Base-by-base conservation (phyloP, 2,329 filamentous ascomycete genomes). In the Zasmidium angulare region DNA sequence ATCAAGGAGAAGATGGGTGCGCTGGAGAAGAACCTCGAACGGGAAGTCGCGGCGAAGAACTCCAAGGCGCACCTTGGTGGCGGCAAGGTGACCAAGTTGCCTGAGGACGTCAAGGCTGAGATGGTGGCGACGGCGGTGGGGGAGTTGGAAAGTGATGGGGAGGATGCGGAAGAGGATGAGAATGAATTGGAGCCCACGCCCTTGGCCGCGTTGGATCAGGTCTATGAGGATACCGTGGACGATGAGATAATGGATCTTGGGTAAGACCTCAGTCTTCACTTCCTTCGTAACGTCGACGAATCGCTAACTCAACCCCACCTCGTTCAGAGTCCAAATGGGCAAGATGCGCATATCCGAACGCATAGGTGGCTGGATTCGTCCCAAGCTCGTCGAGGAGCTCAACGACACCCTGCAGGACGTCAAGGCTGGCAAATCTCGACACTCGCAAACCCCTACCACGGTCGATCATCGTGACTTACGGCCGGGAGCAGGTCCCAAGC, bases 1-100 rank as follows among this genome's bases (percentile, higher is more conserved):
- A 87, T 92, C 72, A 92, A 92, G 75, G 89, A 92, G 72, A 88
- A 88, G 74, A 89, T 91, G 74, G 88, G 88, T 23, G 85, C 84
- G 9, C 76, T 91, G 19, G 89, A 91, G 75, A 81, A 85, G 55
- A 84, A 86, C 56, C 79, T 91, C 4, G 89, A 91, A 73, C 78
- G 86, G 47, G 87, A 90, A 71, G 83, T 89, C 26, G 85, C 84
- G 17, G 81, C 81, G 56, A 76, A 68, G 46, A 61, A 59, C 22
- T 60, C 61, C 21, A 69, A 67, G 43, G 24, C 65, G 52, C 66
- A 69, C 55, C 43, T 62, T 12, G 65, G 67, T 29, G 69, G 68
- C 23, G 60, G 62, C n/a, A 65, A 66, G 47, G 61, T 69, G 3
- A 62, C 56, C 43, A 63, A 62, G 40, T 56, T 58, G 20, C 60